Evolutionary conservation across 306 rosid genomes (phyloP).

Genomic region (Heteromeles arbutifolia): DNA sequence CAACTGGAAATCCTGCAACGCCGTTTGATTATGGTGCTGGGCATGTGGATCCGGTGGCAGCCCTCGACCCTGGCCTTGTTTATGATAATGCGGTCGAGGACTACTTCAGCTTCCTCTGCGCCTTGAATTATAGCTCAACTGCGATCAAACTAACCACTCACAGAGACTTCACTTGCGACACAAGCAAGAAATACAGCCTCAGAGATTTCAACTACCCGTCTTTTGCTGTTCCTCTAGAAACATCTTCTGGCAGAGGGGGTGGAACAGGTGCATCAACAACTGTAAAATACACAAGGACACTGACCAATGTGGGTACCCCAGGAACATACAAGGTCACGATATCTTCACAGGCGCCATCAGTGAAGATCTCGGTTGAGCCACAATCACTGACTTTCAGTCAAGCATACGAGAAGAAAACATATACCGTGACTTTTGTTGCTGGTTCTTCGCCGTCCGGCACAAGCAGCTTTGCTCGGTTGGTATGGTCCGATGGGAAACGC

Average conservation of each 20-base stretch:
- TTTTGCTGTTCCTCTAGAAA: slow-evolving; percentile 63
- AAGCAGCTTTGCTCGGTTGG: slow-evolving; percentile 52
- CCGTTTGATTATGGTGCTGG: slow-evolving; percentile 89
- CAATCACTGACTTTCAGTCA: slow-evolving; percentile 43
- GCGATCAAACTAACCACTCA: slow-evolving; percentile 46
- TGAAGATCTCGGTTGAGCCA: slow-evolving; percentile 68
- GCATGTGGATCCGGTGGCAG: slow-evolving; percentile 73
- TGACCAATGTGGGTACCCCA: slow-evolving; percentile 70
- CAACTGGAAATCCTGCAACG: slow-evolving; percentile 58
- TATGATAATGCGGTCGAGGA: slow-evolving; percentile 54
- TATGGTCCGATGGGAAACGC: slow-evolving; percentile 89
- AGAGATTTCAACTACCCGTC: slow-evolving; percentile 85
- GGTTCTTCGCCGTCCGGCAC: slow-evolving; percentile 54
- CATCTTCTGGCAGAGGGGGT: slow-evolving; percentile 44
- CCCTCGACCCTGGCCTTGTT: slow-evolving; percentile 89
- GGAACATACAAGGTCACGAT: slow-evolving; percentile 50
- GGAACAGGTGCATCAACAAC: slow-evolving; percentile 32
- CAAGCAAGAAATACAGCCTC: slow-evolving; percentile 49
- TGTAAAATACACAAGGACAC: slow-evolving; percentile 50
- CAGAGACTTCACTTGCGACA: slow-evolving; percentile 41
- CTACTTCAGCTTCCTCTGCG: slow-evolving; percentile 75
- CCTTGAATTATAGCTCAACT: slow-evolving; percentile 46
- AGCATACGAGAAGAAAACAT: slow-evolving; percentile 50
- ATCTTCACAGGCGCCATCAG: slow-evolving; percentile 33
- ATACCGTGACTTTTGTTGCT: slow-evolving; percentile 58